These are phyloP conservation scores for Kwoniella sp. DNA, from an alignment of 768 basidiomycete genomes.

Conservation along the genomic window DNA sequence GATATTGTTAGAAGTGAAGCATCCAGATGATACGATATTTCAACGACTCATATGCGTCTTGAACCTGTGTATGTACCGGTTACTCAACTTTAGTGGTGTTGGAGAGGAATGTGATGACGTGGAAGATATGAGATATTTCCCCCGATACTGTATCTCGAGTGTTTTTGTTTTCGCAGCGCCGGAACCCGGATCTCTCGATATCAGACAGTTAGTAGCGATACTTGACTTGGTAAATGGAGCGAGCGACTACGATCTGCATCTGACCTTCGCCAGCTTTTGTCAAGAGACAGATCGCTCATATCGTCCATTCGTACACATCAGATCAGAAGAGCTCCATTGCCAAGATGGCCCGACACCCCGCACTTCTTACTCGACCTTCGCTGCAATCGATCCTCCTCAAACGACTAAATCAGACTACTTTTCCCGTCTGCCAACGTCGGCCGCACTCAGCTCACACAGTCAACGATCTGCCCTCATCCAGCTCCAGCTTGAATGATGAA, in stretches of 20 bases:
- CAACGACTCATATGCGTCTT: background rate
- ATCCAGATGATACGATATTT: too few relatives aligned
- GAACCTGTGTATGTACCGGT: too few relatives aligned
- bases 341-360: background rate
- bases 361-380: background rate
- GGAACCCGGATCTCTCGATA: background rate
- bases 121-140: constrained; percentile 18
- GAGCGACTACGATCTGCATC: too few relatives aligned
- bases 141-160: background rate
- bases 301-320: too few relatives aligned
- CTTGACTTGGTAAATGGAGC: too few relatives aligned
- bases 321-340: too few relatives aligned
- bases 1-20: too few relatives aligned
- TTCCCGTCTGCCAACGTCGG: background rate
- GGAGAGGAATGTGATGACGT: constrained; percentile 22
- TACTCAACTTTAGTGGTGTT: background rate
- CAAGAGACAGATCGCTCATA: too few relatives aligned
- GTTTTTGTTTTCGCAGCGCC: constrained; percentile 2
- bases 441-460: background rate
- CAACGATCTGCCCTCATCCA: background rate
- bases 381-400: background rate
- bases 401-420: background rate
- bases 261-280: too few relatives aligned
- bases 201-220: too few relatives aligned
- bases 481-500: background rate